These are phyloP conservation scores for Fusarium piperis DNA, from an alignment of 2,329 filamentous ascomycete species.

Conservation along the genomic window DNA sequence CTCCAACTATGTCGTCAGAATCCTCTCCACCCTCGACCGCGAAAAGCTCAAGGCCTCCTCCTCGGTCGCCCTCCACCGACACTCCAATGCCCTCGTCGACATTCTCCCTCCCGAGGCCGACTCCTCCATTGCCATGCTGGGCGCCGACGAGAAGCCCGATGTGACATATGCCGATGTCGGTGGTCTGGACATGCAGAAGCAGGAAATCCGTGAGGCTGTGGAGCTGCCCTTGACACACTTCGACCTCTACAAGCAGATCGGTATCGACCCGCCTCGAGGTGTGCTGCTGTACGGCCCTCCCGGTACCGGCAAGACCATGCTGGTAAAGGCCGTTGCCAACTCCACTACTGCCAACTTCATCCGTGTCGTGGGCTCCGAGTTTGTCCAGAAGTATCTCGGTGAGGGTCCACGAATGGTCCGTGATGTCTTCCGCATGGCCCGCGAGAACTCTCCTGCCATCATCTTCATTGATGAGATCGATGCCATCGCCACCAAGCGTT, in stretches of 20 bases:
- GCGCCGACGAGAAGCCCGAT: conserved; percentile 95
- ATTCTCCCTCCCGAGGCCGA: conserved; percentile 99
- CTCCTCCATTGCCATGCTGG: conserved; percentile 98
- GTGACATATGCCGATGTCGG: conserved; percentile 98
- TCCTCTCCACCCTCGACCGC: conserved; percentile 96
- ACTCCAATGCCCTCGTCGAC: conserved; percentile 98
- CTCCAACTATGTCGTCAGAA: conserved; percentile 98
- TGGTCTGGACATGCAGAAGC: conserved; percentile 99
- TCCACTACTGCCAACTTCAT: conserved; percentile 99
- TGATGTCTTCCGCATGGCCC: conserved; percentile 98
- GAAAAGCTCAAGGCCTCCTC: conserved; percentile 98
- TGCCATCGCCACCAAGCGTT: conserved; percentile 98
- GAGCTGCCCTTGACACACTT: conserved; percentile 97
- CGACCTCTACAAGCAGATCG: conserved; percentile 98
- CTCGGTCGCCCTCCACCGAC: conserved; percentile 95
- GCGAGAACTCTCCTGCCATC: conserved; percentile 97
- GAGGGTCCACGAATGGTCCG: conserved; percentile 99
- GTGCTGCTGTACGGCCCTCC: conserved; percentile 96
- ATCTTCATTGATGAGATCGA: conserved; percentile 99
- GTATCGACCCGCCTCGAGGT: conserved; percentile 96
- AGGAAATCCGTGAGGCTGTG: conserved; percentile 97
- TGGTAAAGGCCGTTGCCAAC: conserved; percentile 98
- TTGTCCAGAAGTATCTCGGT: conserved; percentile 98
- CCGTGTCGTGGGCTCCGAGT: conserved; percentile 96
- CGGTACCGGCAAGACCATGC: conserved; percentile 95